Percentiles rank a stretch among this genome's conserved stretches.
These are phyloP conservation scores for Piedraia hortae DNA, from an alignment of 2,329 filamentous ascomycete genomes.

Conservation along the genomic window DNA sequence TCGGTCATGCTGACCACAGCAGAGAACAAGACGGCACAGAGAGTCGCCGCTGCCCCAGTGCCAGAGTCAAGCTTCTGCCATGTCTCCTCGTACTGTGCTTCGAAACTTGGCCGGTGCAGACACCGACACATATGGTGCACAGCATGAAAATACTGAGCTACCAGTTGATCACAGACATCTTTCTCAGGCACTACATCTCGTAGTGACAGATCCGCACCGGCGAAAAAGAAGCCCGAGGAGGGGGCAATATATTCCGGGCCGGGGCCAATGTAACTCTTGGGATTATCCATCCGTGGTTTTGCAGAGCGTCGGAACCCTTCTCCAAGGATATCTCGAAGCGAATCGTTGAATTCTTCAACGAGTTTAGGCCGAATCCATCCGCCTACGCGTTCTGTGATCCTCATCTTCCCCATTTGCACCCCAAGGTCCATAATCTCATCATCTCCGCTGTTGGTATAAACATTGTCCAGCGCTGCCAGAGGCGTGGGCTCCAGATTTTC, in stretches of 20 bases:
- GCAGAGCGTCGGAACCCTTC: slow-evolving; percentile 6
- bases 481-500: slow-evolving; percentile 32
- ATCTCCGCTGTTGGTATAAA: slow-evolving; percentile 36
- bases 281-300: slow-evolving; percentile 4
- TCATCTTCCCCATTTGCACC: slow-evolving; percentile 41
- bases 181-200: slow-evolving; percentile 32
- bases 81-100: slow-evolving; percentile 34
- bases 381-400: slow-evolving; percentile 45
- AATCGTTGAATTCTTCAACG: slow-evolving; percentile 32
- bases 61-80: slow-evolving; percentile 33
- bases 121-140: slow-evolving; percentile 43
- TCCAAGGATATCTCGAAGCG: slow-evolving; percentile 9
- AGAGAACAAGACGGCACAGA: slow-evolving; percentile 43
- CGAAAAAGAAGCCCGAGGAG: slow-evolving; percentile 39
- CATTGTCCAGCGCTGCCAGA: slow-evolving; percentile 34
- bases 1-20: slow-evolving; percentile 39
- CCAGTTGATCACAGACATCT: slow-evolving; percentile 29
- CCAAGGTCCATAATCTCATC: slow-evolving; percentile 47
- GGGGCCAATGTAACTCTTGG: slow-evolving; percentile 30
- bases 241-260: slow-evolving; percentile 39
- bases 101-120: slow-evolving; percentile 39
- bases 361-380: slow-evolving; percentile 44
- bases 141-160: slow-evolving; percentile 37
- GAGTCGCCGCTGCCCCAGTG: slow-evolving; percentile 36
- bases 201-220: slow-evolving; percentile 19